phyloP scores from a whole-genome alignment of 2,329 filamentous ascomycete genomes.

The Lasiodiplodia theobromae region DNA sequence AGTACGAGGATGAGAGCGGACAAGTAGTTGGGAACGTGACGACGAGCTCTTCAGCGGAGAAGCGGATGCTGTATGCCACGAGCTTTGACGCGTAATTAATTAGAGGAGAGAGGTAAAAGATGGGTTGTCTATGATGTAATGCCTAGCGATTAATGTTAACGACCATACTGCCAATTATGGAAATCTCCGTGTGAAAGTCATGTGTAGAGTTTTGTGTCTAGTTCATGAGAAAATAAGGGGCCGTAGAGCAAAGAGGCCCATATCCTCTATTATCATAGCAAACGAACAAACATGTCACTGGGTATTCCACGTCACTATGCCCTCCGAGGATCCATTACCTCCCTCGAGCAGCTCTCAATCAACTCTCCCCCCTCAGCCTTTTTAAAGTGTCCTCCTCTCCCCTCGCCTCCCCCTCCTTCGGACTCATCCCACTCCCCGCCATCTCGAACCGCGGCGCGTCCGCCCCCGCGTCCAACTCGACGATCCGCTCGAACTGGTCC shows the following conservation, averaged over 20 bases:
- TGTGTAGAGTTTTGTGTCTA: no score
- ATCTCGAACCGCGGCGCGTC: constrained; percentile 2
- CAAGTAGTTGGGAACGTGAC: constrained; percentile 21
- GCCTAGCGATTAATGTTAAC: background rate
- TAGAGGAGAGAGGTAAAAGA: background rate
- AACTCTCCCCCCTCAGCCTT: no score
- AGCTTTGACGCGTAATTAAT: constrained; percentile 4
- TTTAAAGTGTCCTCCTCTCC: no score
- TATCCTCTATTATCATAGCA: no score
- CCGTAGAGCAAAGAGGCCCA: no score
- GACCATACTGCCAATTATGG: background rate
- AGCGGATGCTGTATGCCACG: constrained; percentile 7
- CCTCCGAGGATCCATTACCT: no score
- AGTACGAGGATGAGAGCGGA: constrained; percentile 33
- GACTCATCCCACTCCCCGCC: background rate
- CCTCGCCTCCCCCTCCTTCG: background rate
- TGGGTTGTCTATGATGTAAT: background rate
- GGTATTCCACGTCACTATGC: no score
- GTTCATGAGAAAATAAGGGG: no score
- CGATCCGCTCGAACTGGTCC: constrained; percentile 8
- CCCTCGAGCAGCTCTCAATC: no score
- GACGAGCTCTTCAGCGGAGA: background rate
- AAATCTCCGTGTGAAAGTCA: no score
- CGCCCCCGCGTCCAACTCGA: background rate
- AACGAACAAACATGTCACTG: no score